Evolutionary conservation across 2,329 filamentous ascomycete species (phyloP).

Genomic region (Alternaria sp.): DNA sequence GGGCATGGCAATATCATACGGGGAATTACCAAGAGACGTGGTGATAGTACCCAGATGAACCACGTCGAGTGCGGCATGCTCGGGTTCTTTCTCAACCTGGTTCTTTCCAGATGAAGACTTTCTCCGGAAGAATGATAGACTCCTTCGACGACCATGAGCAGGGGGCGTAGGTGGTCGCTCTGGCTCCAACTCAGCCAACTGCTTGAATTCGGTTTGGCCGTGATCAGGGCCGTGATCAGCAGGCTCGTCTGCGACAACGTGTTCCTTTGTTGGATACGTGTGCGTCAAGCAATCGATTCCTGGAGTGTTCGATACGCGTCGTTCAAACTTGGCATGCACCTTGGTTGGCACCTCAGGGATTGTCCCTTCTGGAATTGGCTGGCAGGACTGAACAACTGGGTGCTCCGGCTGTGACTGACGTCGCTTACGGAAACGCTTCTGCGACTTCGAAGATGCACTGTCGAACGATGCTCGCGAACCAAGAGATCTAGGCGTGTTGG

Average conservation of each 20-base stretch:
- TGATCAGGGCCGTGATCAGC: conserved; percentile 5
- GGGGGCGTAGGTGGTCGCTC: conserved; percentile 35
- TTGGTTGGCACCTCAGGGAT: conserved; percentile 47
- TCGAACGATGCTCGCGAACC: conserved; percentile 30
- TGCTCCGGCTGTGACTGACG: conserved; percentile 37
- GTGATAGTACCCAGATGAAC: conserved; percentile 54
- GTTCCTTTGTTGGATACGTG: conserved; percentile 44
- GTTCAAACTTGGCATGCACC: conserved; percentile 47
- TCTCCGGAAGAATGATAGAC: conserved; percentile 42
- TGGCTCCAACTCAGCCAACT: conserved; percentile 29
- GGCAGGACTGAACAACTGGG: conserved; percentile 44
- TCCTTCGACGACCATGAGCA: conserved; percentile 32
- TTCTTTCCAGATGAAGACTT: conserved; percentile 38
- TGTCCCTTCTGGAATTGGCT: conserved; percentile 38
- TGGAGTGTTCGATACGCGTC: conserved; percentile 45
- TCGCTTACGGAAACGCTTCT: conserved; percentile 44
- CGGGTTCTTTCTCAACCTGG: conserved; percentile 24
- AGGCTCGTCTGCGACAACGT: conserved; percentile 25
- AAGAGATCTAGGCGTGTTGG: conserved; percentile 31
- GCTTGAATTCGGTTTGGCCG: conserved; percentile 20
- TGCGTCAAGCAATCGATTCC: conserved; percentile 49
- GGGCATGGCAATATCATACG: conserved; percentile 54
- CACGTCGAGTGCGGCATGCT: conserved; percentile 32
- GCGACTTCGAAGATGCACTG: conserved; percentile 25
- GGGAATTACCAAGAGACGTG: conserved; percentile 52